A percentile compares a stretch with the other conserved stretches of the same genome.
phyloP scores from a whole-genome alignment of 345 rosid species.

The Viola odorata region DNA sequence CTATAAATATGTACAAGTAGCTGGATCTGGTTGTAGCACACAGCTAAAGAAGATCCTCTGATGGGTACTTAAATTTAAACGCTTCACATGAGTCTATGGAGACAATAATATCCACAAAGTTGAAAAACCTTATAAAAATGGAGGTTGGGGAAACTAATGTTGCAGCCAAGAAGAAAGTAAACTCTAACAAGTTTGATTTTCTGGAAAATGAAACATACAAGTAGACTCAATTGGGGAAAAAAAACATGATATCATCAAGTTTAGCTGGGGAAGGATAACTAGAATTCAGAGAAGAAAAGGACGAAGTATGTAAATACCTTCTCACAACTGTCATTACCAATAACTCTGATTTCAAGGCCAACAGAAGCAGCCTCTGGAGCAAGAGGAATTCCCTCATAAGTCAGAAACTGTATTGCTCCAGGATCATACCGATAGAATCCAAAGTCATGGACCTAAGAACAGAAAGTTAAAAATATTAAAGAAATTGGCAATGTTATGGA shows the following conservation, averaged over 20 bases:
- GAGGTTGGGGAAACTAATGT: no score
- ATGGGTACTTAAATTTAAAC: no score
- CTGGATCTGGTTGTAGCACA: no score
- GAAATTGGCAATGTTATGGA: neutral
- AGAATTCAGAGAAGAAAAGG: neutral
- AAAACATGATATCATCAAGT: neutral
- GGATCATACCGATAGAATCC: conserved; percentile 94
- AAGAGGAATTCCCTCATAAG: conserved; percentile 95
- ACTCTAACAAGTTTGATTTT: no score
- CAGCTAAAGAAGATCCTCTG: no score
- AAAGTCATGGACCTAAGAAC: conserved; percentile 86
- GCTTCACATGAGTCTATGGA: no score
- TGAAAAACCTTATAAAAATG: no score
- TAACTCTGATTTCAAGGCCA: conserved; percentile 93
- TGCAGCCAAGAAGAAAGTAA: no score
- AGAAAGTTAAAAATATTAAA: neutral
- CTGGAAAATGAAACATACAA: no score
- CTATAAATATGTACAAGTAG: no score
- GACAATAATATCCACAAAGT: no score
- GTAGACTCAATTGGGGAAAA: no score
- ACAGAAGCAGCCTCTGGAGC: conserved; percentile 89
- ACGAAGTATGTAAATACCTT: conserved; percentile 44
- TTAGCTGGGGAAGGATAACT: neutral
- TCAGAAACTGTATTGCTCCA: conserved; percentile 57
- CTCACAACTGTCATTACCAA: conserved; percentile 96